Evolutionary conservation across 192 early-diverging fungal species (phyloP).

Genomic region (Backusella mclennaniae): DNA sequence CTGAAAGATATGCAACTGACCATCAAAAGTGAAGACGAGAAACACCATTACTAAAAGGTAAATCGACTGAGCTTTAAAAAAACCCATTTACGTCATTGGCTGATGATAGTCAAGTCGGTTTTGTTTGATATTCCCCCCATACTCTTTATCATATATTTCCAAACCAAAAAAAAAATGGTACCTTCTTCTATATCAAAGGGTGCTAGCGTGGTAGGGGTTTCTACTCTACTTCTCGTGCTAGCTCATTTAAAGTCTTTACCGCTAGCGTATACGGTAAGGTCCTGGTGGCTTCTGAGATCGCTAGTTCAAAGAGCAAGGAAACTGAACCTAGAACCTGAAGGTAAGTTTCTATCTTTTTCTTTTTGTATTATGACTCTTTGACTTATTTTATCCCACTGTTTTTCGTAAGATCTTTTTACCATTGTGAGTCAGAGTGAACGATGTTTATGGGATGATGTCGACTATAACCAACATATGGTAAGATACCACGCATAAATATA

Average conservation of each 20-base stretch:
- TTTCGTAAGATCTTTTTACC: slow-evolving; percentile 31
- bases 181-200: background rate
- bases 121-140: no score
- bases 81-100: no score
- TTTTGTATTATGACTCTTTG: background rate
- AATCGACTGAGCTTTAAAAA: no score
- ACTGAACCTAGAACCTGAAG: slow-evolving; percentile 8
- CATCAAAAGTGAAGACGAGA: no score
- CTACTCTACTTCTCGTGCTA: slow-evolving; percentile 26
- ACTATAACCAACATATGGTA: slow-evolving; percentile 50
- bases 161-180: background rate
- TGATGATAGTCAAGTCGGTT: no score
- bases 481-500: background rate
- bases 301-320: slow-evolving; percentile 19
- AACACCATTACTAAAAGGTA: no score
- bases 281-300: slow-evolving; percentile 32
- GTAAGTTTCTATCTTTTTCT: background rate
- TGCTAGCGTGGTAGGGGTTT: background rate
- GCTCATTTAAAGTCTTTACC: slow-evolving; percentile 43
- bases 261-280: slow-evolving; percentile 43
- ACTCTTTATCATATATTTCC: background rate
- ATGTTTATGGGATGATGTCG: slow-evolving; percentile 47
- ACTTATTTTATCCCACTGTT: background rate
- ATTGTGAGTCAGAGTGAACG: slow-evolving; percentile 35
- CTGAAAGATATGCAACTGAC: no score